A percentile compares a stretch with the other conserved stretches of the same genome.
Evolutionary conservation across 768 basidiomycete species (phyloP).

Genomic region (Pisolithus marmoratus): DNA sequence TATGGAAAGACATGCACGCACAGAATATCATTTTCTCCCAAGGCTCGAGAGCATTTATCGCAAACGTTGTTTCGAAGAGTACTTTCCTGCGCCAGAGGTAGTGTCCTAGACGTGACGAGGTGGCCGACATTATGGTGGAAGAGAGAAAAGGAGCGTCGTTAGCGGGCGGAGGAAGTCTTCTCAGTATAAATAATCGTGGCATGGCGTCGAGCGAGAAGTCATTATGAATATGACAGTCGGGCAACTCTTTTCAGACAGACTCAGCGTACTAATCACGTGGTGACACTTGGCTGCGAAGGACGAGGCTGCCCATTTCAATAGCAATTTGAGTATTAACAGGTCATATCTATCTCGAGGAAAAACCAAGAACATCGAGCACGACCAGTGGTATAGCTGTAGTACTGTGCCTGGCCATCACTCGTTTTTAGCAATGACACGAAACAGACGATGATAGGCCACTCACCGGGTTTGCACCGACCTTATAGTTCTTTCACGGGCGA

Average conservation of each 20-base stretch:
- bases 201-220: no score
- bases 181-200: no score
- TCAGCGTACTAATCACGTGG: no score
- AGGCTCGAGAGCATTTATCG: slow-evolving; percentile 53
- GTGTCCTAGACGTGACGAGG: slow-evolving; percentile 20
- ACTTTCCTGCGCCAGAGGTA: slow-evolving; percentile 49
- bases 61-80: slow-evolving; percentile 56
- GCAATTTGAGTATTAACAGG: no score
- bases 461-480: not conserved
- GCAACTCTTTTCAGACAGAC: no score
- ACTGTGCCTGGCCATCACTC: not conserved
- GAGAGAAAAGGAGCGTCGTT: not conserved
- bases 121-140: slow-evolving; percentile 8
- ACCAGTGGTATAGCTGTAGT: not conserved
- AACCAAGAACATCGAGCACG: not conserved
- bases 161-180: not conserved
- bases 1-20: slow-evolving; percentile 29
- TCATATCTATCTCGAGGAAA: not conserved
- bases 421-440: not conserved
- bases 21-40: slow-evolving; percentile 64
- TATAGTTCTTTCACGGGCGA: slow-evolving; percentile 26
- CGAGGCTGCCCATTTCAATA: no score
- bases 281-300: no score
- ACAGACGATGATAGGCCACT: not conserved
- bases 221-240: no score